These are phyloP conservation scores for Picochlorum sp. DNA, from an alignment of 139 green algal species.

Conservation along the genomic window DNA sequence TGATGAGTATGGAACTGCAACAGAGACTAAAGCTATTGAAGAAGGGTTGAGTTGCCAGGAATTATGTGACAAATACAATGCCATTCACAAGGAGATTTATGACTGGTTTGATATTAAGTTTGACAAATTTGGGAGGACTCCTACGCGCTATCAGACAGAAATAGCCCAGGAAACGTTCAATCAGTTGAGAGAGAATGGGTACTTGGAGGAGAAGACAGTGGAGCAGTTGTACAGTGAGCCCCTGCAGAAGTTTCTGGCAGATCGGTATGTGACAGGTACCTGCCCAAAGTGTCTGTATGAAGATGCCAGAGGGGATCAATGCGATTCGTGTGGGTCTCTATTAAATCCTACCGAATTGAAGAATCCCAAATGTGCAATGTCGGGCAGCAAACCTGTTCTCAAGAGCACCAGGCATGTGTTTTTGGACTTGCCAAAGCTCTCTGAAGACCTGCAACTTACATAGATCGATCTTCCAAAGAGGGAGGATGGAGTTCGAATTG, in stretches of 20 bases:
- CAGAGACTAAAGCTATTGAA: constrained; percentile 96
- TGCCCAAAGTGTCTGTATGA: constrained; percentile 92
- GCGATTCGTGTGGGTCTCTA: constrained; percentile 82
- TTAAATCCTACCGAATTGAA: constrained; percentile 92
- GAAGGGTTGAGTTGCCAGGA: constrained; percentile 80
- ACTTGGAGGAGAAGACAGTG: constrained; percentile 57
- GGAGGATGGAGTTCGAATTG: constrained; percentile 85
- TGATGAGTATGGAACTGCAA: constrained; percentile 97
- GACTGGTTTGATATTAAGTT: constrained; percentile 94
- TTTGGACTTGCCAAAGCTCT: constrained; percentile 85
- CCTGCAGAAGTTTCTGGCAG: constrained; percentile 86
- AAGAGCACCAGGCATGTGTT: constrained; percentile 87
- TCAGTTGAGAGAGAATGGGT: constrained; percentile 31
- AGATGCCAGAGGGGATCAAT: constrained; percentile 83
- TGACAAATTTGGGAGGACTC: constrained; percentile 92
- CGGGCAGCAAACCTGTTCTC: constrained; percentile 49
- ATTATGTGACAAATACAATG: constrained; percentile 98
- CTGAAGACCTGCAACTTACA: constrained; percentile 61
- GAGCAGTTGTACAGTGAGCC: constrained; percentile 82
- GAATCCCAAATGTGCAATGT: constrained; percentile 83
- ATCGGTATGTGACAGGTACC: constrained; percentile 87
- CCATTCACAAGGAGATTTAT: constrained; percentile 88
- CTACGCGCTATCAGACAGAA: constrained; percentile 64
- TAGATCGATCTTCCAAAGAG: constrained; percentile 43
- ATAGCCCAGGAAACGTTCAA: constrained; percentile 63